A percentile compares a stretch with the other conserved stretches of the same genome.
These are phyloP conservation scores for Apiotrichum porosum DNA, from an alignment of 1,284 basidiomycete species.

Conservation along the genomic window DNA sequence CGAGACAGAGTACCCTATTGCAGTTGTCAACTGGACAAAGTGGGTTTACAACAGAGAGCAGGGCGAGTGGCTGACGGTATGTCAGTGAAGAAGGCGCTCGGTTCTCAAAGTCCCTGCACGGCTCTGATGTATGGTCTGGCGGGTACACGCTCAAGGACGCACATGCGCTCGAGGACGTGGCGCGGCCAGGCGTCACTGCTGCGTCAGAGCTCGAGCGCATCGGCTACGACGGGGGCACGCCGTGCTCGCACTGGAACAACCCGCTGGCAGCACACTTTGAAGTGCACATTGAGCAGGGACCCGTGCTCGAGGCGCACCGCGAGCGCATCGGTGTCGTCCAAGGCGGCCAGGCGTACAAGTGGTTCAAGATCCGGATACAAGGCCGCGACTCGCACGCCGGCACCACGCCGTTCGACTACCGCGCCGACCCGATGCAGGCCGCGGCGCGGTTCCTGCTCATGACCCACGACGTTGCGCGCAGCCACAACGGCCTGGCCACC, in stretches of 20 bases:
- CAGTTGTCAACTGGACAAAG: slow-evolving; percentile 27
- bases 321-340: slow-evolving; percentile 20
- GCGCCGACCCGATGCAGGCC: slow-evolving; percentile 21
- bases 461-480: slow-evolving; percentile 16
- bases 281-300: slow-evolving; percentile 38
- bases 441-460: slow-evolving; percentile 12
- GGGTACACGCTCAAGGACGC: slow-evolving; percentile 10
- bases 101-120: slow-evolving; percentile 31
- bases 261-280: slow-evolving; percentile 35
- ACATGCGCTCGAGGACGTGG: slow-evolving; percentile 14
- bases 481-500: slow-evolving; percentile 17
- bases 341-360: slow-evolving; percentile 28
- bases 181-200: slow-evolving; percentile 6
- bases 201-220: slow-evolving; percentile 20
- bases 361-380: slow-evolving; percentile 26
- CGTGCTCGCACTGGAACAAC: slow-evolving; percentile 10
- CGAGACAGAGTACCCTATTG: slow-evolving; percentile 22
- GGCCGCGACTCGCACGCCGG: slow-evolving; percentile 30
- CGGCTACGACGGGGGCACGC: slow-evolving; percentile 20
- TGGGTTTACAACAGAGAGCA: neutral
- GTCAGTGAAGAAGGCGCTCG: slow-evolving; percentile 28
- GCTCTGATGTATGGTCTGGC: slow-evolving; percentile 33
- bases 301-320: slow-evolving; percentile 22
- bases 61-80: neutral
- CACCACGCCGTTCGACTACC: slow-evolving; percentile 24